phyloP scores from a whole-genome alignment of 192 early-diverging fungal genomes.

The Dimargaris xerosporica region DNA sequence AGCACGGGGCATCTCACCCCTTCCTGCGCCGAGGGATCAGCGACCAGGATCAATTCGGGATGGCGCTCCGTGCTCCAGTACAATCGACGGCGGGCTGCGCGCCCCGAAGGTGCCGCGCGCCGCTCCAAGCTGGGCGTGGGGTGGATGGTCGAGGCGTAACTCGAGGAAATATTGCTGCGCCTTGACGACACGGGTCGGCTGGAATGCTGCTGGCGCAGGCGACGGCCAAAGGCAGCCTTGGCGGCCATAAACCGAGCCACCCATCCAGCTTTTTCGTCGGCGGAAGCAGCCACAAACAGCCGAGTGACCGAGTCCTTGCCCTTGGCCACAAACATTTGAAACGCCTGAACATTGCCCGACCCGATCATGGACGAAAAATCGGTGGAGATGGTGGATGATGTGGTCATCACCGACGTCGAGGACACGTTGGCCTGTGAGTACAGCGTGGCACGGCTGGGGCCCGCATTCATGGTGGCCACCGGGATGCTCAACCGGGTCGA shows the following conservation, averaged over 20 bases:
- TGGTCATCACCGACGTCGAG: slow-evolving; percentile 33
- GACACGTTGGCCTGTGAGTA: slow-evolving; percentile 36
- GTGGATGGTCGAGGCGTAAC: slow-evolving; percentile 8
- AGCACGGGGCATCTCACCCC: slow-evolving; percentile 16
- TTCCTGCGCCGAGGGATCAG: background rate
- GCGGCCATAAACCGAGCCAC: slow-evolving; percentile 32
- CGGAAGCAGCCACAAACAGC: slow-evolving; percentile 35
- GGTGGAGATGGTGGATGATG: slow-evolving; percentile 33
- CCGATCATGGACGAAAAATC: slow-evolving; percentile 32
- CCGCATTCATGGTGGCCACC: slow-evolving; percentile 22
- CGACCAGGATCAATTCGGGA: slow-evolving; percentile 30
- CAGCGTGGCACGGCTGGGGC: slow-evolving; percentile 24
- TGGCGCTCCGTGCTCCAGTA: slow-evolving; percentile 39
- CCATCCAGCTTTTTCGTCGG: slow-evolving; percentile 35
- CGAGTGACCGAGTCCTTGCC: slow-evolving; percentile 30
- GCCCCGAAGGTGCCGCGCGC: slow-evolving; percentile 13
- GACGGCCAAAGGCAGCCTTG: slow-evolving; percentile 30
- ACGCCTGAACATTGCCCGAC: slow-evolving; percentile 29
- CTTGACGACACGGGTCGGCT: background rate
- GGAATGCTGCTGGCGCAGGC: slow-evolving; percentile 22
- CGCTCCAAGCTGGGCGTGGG: slow-evolving; percentile 15
- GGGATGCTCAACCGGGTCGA: slow-evolving; percentile 27
- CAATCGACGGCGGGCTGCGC: slow-evolving; percentile 24
- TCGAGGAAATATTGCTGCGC: slow-evolving; percentile 9
- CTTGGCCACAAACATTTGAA: slow-evolving; percentile 31